phyloP scores from a whole-genome alignment of 1,284 basidiomycete genomes.

The Fomitopsis betulina region DNA sequence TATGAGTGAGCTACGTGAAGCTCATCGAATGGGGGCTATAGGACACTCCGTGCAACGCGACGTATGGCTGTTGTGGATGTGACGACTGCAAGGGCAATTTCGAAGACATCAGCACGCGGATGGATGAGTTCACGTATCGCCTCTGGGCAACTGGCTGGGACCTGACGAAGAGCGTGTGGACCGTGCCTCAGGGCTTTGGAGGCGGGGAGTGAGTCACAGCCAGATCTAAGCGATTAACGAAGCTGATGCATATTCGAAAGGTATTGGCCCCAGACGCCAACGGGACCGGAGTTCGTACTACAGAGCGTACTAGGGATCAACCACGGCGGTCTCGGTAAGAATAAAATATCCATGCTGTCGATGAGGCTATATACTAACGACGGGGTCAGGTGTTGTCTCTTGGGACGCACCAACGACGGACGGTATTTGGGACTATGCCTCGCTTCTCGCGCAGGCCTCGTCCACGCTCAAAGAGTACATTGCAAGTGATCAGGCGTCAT shows the following conservation, averaged over 20 bases:
- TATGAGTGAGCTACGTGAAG: background rate
- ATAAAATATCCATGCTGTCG: background rate
- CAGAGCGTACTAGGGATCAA: slow-evolving; percentile 64
- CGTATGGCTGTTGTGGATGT: slow-evolving; percentile 69
- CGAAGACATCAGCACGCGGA: slow-evolving; percentile 59
- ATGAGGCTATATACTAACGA: too few relatives aligned
- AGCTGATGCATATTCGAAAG: slow-evolving; percentile 26
- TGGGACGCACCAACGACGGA: slow-evolving; percentile 64
- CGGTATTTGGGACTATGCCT: slow-evolving; percentile 56
- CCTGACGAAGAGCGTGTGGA: slow-evolving; percentile 62
- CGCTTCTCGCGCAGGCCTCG: slow-evolving; percentile 44
- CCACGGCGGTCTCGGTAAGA: slow-evolving; percentile 57
- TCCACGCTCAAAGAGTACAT: slow-evolving; percentile 36
- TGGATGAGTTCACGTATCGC: slow-evolving; percentile 57
- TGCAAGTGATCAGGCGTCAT: slow-evolving; percentile 27
- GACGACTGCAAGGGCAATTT: slow-evolving; percentile 48
- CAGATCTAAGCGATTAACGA: background rate
- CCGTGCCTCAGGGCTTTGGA: slow-evolving; percentile 75
- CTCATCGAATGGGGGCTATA: background rate
- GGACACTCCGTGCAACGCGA: slow-evolving; percentile 48
- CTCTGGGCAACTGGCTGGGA: slow-evolving; percentile 61
- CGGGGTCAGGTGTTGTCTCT: slow-evolving; percentile 48
- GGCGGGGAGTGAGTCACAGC: slow-evolving; percentile 42
- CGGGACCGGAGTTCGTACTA: slow-evolving; percentile 64
- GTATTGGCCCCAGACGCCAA: slow-evolving; percentile 64